Percentiles rank a stretch among this genome's conserved stretches.
Evolutionary conservation across 768 basidiomycete genomes (phyloP).

Genomic region (Omphalotus guepiniiformis): DNA sequence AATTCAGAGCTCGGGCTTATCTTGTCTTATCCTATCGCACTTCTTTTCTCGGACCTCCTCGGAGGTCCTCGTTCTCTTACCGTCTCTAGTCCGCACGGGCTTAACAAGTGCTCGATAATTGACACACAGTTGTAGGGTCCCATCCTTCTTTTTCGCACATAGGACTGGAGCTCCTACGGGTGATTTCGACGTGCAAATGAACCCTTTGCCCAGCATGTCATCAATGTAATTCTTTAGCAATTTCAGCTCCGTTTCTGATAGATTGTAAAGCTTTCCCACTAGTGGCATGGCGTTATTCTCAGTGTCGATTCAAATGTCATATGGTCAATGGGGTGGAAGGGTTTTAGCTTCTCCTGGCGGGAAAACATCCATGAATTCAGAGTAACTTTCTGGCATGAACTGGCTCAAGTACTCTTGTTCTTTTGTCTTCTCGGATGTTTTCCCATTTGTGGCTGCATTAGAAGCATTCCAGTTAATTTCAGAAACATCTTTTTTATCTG

Average conservation of each 20-base stretch:
- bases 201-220: background rate
- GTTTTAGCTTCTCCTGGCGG: background rate
- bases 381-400: background rate
- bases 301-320: background rate
- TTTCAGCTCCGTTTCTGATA: background rate
- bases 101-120: slow-evolving; percentile 26
- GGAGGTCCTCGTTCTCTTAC: too few species aligned
- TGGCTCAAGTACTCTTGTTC: background rate
- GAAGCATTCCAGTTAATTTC: background rate
- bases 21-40: too few species aligned
- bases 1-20: too few species aligned
- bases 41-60: too few species aligned
- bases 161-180: slow-evolving; percentile 14
- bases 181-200: background rate
- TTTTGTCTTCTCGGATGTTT: background rate
- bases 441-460: background rate
- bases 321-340: background rate
- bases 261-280: background rate
- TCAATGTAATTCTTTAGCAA: background rate
- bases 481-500: background rate
- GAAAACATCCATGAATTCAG: background rate
- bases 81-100: too few species aligned
- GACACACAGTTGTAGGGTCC: slow-evolving; percentile 11
- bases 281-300: background rate
- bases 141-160: slow-evolving; percentile 22